These are phyloP conservation scores for Metschnikowia gruessii DNA, from an alignment of 805 yeast species.

Conservation along the genomic window DNA sequence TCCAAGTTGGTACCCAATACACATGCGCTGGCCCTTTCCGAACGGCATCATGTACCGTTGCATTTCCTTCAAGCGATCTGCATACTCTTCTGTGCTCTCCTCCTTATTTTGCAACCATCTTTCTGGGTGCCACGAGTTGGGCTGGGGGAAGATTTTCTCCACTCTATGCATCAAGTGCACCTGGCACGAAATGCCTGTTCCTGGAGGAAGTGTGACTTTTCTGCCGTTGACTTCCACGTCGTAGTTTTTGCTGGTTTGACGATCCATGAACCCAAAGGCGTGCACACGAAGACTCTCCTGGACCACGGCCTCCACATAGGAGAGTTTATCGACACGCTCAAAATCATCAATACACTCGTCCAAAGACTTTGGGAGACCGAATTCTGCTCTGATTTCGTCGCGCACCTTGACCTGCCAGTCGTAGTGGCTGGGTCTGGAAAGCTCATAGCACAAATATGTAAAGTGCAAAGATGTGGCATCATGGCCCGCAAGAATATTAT, in stretches of 20 bases:
- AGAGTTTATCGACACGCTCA: conserved; percentile 51
- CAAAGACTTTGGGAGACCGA: conserved; percentile 29
- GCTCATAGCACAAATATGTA: conserved; percentile 55
- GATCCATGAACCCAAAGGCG: conserved; percentile 69
- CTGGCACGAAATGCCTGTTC: conserved; percentile 58
- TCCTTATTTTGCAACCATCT: conserved; percentile 51
- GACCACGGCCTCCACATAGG: conserved; percentile 57
- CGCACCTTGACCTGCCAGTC: conserved; percentile 48
- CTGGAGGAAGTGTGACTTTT: conserved; percentile 41
- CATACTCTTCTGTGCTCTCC: conserved; percentile 33
- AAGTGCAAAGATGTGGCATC: conserved; percentile 50
- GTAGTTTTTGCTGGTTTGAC: conserved; percentile 39
- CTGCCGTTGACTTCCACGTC: conserved; percentile 12
- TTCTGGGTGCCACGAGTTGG: conserved; percentile 52
- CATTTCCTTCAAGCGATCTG: conserved; percentile 42
- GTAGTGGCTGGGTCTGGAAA: conserved; percentile 48
- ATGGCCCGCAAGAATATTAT: conserved; percentile 75
- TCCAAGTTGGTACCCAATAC: conserved; percentile 69
- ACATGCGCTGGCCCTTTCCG: conserved; percentile 75
- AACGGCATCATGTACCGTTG: conserved; percentile 59
- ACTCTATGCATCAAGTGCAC: conserved; percentile 64
- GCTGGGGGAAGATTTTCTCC: conserved; percentile 46
- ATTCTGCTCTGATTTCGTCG: conserved; percentile 41
- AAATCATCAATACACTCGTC: conserved; percentile 26
- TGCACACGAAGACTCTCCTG: conserved; percentile 61